Base-by-base conservation (phyloP, 345 rosid genomes). In the Toxicodendron radicans region DNA sequence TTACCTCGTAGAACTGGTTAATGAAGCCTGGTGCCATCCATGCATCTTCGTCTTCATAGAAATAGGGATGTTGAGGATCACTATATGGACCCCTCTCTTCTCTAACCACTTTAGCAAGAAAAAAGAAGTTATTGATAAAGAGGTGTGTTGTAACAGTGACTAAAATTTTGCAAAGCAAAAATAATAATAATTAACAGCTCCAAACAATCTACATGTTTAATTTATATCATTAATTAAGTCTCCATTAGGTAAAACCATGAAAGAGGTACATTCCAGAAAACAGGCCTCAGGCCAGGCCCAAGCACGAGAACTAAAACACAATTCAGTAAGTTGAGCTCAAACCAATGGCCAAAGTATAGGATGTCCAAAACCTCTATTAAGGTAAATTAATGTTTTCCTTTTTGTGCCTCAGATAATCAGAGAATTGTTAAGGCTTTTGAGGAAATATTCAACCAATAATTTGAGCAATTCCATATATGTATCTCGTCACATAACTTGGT, bases 21-120 rank as follows among this genome's bases (percentile, higher is more conserved):
- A 90, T 84, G 82, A 94, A 94, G 73, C 98, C 98, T 0, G 98
- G 98, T 5, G 96, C 98, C 98, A 92, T 94, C 98, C 98, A 94
- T 74, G 82, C 96, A 72, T 94, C 97, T 71, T 94, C 98, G 58
- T 87, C 97, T 82, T 94, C 98, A 46, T 92, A 94, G 60, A 94
- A 87, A 61, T 94, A 90, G 45, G 97, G 89, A 84, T 94, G 98
- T 58, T 92, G 94, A 76, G 98, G 98, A 85, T 94, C 97, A 67
- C 76, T 83, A 74, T 90, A 94, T 32, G 97, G 98, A 45, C 98
- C 97, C 75, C 92, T 82, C 72, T 89, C 88, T 85, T 94, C 98
- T 83, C 98, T 92, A 72, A 92, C 91, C 98, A 94, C 97, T 94
- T 84, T 71, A 69, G 64, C 68, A 18, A 59, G 52, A 61, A 63